Conservation (phyloP, 2,329 filamentous ascomycete genomes). For the Claviceps africana region DNA sequence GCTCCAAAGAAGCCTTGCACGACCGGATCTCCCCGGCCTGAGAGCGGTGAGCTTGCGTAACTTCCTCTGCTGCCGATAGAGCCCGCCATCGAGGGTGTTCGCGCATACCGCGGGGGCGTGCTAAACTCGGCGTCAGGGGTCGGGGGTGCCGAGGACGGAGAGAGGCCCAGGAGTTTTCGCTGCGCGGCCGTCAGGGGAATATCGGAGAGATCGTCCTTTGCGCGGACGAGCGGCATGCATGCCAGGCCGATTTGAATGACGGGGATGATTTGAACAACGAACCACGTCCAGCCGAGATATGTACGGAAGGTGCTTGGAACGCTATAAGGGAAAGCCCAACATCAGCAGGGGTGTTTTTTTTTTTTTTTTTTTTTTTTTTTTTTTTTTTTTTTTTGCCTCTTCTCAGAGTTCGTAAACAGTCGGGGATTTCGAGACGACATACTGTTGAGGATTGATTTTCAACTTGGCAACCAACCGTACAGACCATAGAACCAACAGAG, state of each 20-base stretch:
- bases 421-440: background rate
- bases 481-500: constrained; percentile 27
- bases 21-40: constrained; percentile 38
- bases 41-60: constrained; percentile 43
- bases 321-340: constrained; percentile 11
- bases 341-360: too few species aligned
- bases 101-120: constrained; percentile 76
- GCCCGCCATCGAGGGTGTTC: constrained; percentile 52
- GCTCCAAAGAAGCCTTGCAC: constrained; percentile 17
- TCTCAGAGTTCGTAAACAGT: background rate
- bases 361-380: too few species aligned
- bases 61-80: constrained; percentile 48
- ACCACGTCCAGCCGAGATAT: constrained; percentile 31
- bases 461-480: constrained; percentile 20
- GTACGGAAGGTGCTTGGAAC: constrained; percentile 17
- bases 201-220: constrained; percentile 66
- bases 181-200: constrained; percentile 70
- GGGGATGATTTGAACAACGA: constrained; percentile 40
- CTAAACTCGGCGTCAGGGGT: constrained; percentile 58
- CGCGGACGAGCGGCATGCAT: constrained; percentile 56
- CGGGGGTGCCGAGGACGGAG: constrained; percentile 46
- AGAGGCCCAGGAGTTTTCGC: constrained; percentile 68
- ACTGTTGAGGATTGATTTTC: constrained; percentile 27
- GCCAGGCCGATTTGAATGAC: constrained; percentile 59
- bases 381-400: too few species aligned